Conservation (phyloP, 768 basidiomycete genomes). For the Amanita rimosa region DNA sequence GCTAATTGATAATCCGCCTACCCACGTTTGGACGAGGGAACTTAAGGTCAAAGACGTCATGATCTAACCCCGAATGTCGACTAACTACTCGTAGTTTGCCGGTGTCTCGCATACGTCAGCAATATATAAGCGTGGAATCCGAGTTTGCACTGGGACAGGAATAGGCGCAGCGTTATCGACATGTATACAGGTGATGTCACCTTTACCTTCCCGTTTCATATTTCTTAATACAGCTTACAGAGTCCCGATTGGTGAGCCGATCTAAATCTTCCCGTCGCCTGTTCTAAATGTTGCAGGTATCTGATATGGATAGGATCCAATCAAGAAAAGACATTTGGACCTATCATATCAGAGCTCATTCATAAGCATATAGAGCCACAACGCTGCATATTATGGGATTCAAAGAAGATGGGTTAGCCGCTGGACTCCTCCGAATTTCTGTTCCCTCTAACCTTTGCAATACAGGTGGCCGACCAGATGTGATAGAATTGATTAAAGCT, state of each 20-base stretch:
- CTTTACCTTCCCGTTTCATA: slow-evolving; percentile 2
- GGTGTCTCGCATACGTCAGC: slow-evolving; percentile 74
- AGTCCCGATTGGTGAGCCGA: slow-evolving; percentile 34
- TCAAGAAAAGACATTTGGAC: slow-evolving; percentile 79
- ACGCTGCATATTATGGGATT: slow-evolving; percentile 71
- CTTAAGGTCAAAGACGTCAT: slow-evolving; percentile 44
- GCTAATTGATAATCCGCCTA: slow-evolving; percentile 64
- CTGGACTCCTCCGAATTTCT: background rate
- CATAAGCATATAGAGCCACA: slow-evolving; percentile 57
- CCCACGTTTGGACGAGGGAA: slow-evolving; percentile 66
- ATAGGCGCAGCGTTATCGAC: slow-evolving; percentile 76
- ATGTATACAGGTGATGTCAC: slow-evolving; percentile 55
- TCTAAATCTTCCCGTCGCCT: background rate
- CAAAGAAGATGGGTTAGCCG: slow-evolving; percentile 45
- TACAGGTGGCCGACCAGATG: slow-evolving; percentile 59
- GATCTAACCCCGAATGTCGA: background rate
- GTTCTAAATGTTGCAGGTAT: slow-evolving; percentile 34
- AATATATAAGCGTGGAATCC: slow-evolving; percentile 70
- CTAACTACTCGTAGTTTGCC: slow-evolving; percentile 40
- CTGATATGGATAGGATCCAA: slow-evolving; percentile 81
- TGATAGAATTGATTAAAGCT: slow-evolving; percentile 68
- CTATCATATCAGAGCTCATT: slow-evolving; percentile 66
- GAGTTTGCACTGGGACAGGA: slow-evolving; percentile 79
- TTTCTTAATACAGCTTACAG: slow-evolving; percentile 15
- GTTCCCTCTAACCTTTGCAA: background rate